Evolutionary conservation across 2,329 filamentous ascomycete genomes (phyloP).

Genomic region (Penicillium sp.): DNA sequence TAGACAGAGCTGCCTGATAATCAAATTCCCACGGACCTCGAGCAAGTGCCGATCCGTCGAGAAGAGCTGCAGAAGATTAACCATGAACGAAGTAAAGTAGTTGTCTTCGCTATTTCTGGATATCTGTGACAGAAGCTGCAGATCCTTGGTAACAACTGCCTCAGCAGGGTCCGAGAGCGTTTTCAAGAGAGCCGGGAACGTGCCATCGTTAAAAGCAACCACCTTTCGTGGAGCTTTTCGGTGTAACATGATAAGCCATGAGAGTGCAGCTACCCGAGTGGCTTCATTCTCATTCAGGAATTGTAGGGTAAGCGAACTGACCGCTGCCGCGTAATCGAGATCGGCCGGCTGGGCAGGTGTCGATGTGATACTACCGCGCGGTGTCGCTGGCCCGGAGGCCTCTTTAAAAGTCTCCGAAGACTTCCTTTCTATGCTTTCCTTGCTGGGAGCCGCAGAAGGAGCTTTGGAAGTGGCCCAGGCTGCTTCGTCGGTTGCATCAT

Average conservation of each 20-base stretch:
- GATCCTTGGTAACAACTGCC: slow-evolving; percentile 88
- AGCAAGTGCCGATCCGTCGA: slow-evolving; percentile 87
- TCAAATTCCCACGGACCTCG: slow-evolving; percentile 89
- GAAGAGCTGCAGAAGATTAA: slow-evolving; percentile 89
- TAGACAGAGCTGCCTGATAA: slow-evolving; percentile 90
- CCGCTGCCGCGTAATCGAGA: slow-evolving; percentile 92
- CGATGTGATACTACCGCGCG: slow-evolving; percentile 45
- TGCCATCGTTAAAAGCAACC: slow-evolving; percentile 92
- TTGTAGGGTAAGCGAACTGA: slow-evolving; percentile 84
- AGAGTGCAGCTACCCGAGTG: slow-evolving; percentile 85
- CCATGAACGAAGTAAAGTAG: slow-evolving; percentile 98
- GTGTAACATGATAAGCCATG: slow-evolving; percentile 97
- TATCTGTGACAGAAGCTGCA: slow-evolving; percentile 91
- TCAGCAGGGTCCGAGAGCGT: slow-evolving; percentile 93
- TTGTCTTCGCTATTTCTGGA: slow-evolving; percentile 94
- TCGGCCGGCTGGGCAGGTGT: slow-evolving; percentile 52
- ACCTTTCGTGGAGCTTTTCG: slow-evolving; percentile 90
- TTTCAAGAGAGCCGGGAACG: slow-evolving; percentile 91
- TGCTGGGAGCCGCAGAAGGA: slow-evolving; percentile 36
- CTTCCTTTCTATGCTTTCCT: slow-evolving; percentile 38
- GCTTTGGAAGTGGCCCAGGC: slow-evolving; percentile 36
- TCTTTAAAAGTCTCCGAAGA: slow-evolving; percentile 27
- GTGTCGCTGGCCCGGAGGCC: slow-evolving; percentile 35
- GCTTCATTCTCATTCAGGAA: slow-evolving; percentile 97
- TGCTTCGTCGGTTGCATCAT: slow-evolving; percentile 52